phyloP scores from a whole-genome alignment of 2,329 filamentous ascomycete genomes.

The Xylariales sp. region DNA sequence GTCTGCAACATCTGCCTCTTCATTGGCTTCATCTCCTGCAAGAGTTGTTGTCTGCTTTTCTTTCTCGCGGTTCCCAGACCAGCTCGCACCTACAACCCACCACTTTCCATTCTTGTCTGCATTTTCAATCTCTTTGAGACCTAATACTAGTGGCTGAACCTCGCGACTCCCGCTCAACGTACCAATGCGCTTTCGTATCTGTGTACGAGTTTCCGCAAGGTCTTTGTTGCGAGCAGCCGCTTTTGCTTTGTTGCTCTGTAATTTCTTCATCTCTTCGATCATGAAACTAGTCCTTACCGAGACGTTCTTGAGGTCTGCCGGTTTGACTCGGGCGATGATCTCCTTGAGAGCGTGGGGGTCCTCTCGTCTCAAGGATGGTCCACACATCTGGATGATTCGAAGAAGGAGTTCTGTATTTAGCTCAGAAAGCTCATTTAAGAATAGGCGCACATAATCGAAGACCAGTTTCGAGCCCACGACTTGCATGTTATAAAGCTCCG shows the following conservation, averaged over 20 bases:
- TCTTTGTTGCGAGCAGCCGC: conserved; percentile 65
- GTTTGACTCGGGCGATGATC: conserved; percentile 75
- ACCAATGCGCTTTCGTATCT: conserved; percentile 85
- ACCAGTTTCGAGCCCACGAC: conserved; percentile 77
- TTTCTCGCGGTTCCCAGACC: conserved; percentile 42
- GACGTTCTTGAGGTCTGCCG: conserved; percentile 65
- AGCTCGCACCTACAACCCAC: conserved; percentile 98
- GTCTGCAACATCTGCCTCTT: conserved; percentile 28
- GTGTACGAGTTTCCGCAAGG: conserved; percentile 75
- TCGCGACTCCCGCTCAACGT: conserved; percentile 59
- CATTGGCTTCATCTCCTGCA: conserved; percentile 13
- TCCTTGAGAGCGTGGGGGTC: conserved; percentile 86
- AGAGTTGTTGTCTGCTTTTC: conserved; percentile 18
- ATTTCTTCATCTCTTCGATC: conserved; percentile 91
- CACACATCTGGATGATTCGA: conserved; percentile 76
- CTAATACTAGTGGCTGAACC: conserved; percentile 73
- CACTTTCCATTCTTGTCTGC: conserved; percentile 89
- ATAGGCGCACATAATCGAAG: conserved; percentile 84
- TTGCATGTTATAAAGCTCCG: conserved; percentile 89
- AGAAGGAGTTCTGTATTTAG: conserved; percentile 84
- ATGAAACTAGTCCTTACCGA: conserved; percentile 93
- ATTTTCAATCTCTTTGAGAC: conserved; percentile 75
- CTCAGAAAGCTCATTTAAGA: conserved; percentile 73
- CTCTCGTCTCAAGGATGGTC: conserved; percentile 79
- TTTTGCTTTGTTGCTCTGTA: conserved; percentile 92